A percentile compares a stretch with the other conserved stretches of the same genome.
These are phyloP conservation scores for Phalaenopsis equestris DNA, from an alignment of 106 monocot genomes.

Conservation along the genomic window DNA sequence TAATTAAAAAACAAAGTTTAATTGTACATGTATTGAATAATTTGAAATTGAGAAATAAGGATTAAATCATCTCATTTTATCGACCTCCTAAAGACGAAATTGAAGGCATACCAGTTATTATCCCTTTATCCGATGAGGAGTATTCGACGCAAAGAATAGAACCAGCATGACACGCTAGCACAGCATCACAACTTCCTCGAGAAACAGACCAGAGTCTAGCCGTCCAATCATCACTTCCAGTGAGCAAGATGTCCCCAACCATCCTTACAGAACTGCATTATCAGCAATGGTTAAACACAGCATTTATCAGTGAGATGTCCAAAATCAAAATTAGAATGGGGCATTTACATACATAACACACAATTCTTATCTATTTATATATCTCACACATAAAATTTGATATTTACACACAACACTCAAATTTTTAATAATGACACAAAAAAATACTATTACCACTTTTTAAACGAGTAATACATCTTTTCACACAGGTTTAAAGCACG, in stretches of 20 bases:
- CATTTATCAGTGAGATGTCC: neutral
- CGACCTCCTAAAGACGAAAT: neutral
- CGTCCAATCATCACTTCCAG: constrained; percentile 99
- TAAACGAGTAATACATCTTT: too few species aligned
- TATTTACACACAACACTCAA: too few species aligned
- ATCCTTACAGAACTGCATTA: constrained; percentile 82
- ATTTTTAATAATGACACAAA: too few species aligned
- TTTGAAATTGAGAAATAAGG: neutral
- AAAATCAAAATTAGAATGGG: neutral
- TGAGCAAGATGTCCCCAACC: constrained; percentile 80
- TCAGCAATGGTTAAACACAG: constrained; percentile 1
- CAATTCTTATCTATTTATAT: too few species aligned
- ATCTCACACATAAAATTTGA: too few species aligned
- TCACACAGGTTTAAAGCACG: too few species aligned
- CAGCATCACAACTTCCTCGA: constrained; percentile 92
- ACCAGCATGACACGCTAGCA: constrained; percentile 97
- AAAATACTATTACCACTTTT: too few species aligned
- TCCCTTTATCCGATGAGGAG: constrained; percentile 85
- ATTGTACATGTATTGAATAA: neutral
- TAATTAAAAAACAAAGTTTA: neutral
- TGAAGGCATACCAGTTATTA: constrained; percentile 71
- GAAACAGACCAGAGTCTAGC: constrained; percentile 94
- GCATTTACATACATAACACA: too few species aligned
- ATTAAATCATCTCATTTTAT: neutral
- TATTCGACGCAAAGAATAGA: constrained; percentile 89